Evolutionary conservation across 371 early-diverging fungal species (phyloP), one percentile per base, ranked within the genome.

Genomic region (Chytridiales sp.): DNA sequence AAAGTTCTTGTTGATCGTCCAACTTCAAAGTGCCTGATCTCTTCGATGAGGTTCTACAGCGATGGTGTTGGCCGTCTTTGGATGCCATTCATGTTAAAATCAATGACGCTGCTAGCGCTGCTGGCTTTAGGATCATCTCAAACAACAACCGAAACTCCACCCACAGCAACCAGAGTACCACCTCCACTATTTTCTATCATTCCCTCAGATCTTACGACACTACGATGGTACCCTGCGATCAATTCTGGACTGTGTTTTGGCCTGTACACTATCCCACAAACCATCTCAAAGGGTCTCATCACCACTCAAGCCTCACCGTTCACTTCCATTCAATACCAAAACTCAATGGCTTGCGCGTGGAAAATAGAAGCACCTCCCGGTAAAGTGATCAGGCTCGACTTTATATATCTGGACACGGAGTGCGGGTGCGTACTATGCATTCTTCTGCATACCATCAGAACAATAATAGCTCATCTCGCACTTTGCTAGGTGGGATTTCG

Each of bases 381-480:
- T 13, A 42, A 56, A 3, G 41, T 56, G 21, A 26, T 24, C 8
- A 8, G 53, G 61, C 38, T 62, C 4, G 62, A 62, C 4, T 62
- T 62, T 22, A 26, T 44, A 26, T 55, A 22, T 31, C 6, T 62
- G 35, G 62, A 62, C 26, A 55, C 62, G 3, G 62, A 62, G 30
- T 62, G 62, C 47, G 62, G 62, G 59, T 59, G 29, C 5, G 59
- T 39, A 13, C n/a, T n/a, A n/a, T n/a, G n/a, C n/a, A n/a, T n/a
- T n/a, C n/a, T n/a, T n/a, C n/a, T n/a, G n/a, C n/a, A n/a, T n/a
- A n/a, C n/a, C n/a, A n/a, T n/a, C n/a, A n/a, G n/a, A n/a, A n/a
- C 22, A 11, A 13, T 19, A 13, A 15, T 27, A 32, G 8, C 3
- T 27, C 15, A n/a, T 56, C 19, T 9, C 8, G 5, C 30, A n/a